Evolutionary conservation across 805 yeast species (phyloP).

Genomic region (Wickerhamomyces alni): DNA sequence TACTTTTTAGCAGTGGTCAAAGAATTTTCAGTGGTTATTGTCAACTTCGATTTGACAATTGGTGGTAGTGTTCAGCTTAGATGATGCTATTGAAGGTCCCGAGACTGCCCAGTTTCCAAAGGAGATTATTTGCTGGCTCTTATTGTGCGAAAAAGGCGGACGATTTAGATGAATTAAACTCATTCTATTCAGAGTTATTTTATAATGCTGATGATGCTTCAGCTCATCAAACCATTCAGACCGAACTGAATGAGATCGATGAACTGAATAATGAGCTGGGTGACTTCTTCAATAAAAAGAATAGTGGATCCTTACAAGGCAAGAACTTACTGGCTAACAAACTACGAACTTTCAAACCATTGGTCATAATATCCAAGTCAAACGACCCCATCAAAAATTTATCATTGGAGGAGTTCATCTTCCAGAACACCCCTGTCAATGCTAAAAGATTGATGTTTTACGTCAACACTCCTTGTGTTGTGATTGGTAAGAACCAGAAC

Average conservation of each 20-base stretch:
- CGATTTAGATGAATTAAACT: conserved; percentile 27
- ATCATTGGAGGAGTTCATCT: conserved; percentile 77
- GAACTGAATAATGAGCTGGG: conserved; percentile 28
- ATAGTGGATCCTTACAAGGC: too few relatives aligned
- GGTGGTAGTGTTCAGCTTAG: too few relatives aligned
- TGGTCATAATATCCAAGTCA: conserved; percentile 52
- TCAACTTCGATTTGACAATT: too few relatives aligned
- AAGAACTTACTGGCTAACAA: conserved; percentile 21
- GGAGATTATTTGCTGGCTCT: conserved; percentile 4
- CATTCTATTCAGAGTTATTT: conserved; percentile 31
- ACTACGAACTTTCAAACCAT: conserved; percentile 31
- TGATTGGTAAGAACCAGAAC: conserved; percentile 92
- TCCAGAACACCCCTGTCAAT: conserved; percentile 50
- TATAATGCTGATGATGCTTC: background rate
- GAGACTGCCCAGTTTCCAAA: background rate
- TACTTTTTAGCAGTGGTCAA: too few relatives aligned
- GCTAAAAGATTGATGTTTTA: conserved; percentile 63
- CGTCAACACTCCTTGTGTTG: conserved; percentile 78
- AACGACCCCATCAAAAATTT: conserved; percentile 69
- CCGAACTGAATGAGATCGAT: conserved; percentile 23
- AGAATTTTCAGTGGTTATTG: too few relatives aligned
- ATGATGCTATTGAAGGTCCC: background rate
- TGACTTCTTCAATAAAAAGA: conserved; percentile 22
- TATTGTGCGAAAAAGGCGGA: conserved; percentile 12
- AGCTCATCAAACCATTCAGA: background rate